A percentile compares a stretch with the other conserved stretches of the same genome.
phyloP scores from a whole-genome alignment of 192 early-diverging fungal species.

The Backusella macrospora region DNA sequence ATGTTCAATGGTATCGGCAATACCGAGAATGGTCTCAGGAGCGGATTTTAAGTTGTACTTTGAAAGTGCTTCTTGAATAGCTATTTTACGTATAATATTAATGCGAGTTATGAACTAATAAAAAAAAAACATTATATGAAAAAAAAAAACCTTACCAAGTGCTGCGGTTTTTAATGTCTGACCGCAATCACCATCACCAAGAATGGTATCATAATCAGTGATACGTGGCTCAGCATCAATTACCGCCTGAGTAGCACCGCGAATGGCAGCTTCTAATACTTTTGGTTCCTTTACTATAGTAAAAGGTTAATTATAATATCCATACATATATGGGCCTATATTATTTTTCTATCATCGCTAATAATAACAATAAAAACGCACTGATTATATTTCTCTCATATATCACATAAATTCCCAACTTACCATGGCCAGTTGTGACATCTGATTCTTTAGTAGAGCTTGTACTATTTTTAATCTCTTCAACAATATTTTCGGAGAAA shows the following conservation, averaged over 20 bases:
- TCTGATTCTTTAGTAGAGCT: background rate
- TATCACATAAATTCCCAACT: background rate
- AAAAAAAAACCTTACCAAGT: slow-evolving; percentile 32
- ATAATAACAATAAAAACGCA: background rate
- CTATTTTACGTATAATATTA: slow-evolving; percentile 16
- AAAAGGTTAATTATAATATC: too few species aligned
- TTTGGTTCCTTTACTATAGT: slow-evolving; percentile 10
- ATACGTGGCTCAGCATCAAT: slow-evolving; percentile 62
- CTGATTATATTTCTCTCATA: background rate
- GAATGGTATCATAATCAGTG: slow-evolving; percentile 70
- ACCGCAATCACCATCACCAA: slow-evolving; percentile 89
- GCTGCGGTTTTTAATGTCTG: slow-evolving; percentile 69
- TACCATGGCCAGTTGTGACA: background rate
- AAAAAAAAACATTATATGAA: slow-evolving; percentile 17
- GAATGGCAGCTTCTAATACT: slow-evolving; percentile 35
- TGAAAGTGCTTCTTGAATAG: slow-evolving; percentile 51
- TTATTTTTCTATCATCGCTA: background rate
- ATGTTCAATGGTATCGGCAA: slow-evolving; percentile 71
- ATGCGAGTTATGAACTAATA: background rate
- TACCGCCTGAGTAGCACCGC: slow-evolving; percentile 41
- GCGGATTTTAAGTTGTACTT: slow-evolving; percentile 19
- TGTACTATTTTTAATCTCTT: background rate
- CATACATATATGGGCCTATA: background rate
- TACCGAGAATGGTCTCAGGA: slow-evolving; percentile 30
- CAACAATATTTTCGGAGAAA: background rate